phyloP scores from a whole-genome alignment of 306 rosid species.

The Sicyos edulis region DNA sequence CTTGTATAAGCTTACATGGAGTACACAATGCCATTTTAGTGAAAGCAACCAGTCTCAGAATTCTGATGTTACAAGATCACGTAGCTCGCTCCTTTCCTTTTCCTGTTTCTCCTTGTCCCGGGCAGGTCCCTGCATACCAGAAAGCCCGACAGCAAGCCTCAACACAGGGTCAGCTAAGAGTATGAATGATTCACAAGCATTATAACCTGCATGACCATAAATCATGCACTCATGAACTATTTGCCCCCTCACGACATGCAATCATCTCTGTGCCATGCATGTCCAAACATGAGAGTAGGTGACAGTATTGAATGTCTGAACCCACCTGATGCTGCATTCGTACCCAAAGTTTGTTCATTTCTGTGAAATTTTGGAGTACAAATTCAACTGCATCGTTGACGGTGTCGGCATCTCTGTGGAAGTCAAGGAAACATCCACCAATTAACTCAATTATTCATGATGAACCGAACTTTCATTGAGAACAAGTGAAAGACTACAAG shows the following conservation, averaged over 20 bases:
- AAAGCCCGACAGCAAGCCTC: slow-evolving; percentile 99
- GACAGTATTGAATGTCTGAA: slow-evolving; percentile 28
- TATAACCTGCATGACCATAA: slow-evolving; percentile 69
- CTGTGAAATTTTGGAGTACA: slow-evolving; percentile 56
- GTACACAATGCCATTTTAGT: slow-evolving; percentile 43
- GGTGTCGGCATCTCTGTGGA: slow-evolving; percentile 50
- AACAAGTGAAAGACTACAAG: neutral
- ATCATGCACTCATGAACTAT: slow-evolving; percentile 55
- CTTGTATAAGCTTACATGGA: slow-evolving; percentile 54
- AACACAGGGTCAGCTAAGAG: slow-evolving; percentile 99
- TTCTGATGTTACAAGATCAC: slow-evolving; percentile 86
- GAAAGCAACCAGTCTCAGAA: slow-evolving; percentile 58
- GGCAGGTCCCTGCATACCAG: slow-evolving; percentile 99
- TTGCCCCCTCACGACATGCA: slow-evolving; percentile 53
- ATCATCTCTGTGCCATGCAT: slow-evolving; percentile 40
- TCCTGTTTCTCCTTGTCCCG: slow-evolving; percentile 95
- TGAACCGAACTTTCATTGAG: neutral
- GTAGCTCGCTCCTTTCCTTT: slow-evolving; percentile 95
- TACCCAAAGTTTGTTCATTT: slow-evolving; percentile 66
- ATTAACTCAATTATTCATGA: slow-evolving; percentile 1
- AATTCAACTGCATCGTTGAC: slow-evolving; percentile 55
- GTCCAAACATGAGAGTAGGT: slow-evolving; percentile 35
- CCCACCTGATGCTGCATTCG: slow-evolving; percentile 72
- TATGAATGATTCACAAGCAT: slow-evolving; percentile 69
- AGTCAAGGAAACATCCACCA: neutral